Evolutionary conservation across 2,329 filamentous ascomycete species (phyloP), one percentile per base, ranked within the genome.

Genomic region (Aspergillus novoparasiticus): DNA sequence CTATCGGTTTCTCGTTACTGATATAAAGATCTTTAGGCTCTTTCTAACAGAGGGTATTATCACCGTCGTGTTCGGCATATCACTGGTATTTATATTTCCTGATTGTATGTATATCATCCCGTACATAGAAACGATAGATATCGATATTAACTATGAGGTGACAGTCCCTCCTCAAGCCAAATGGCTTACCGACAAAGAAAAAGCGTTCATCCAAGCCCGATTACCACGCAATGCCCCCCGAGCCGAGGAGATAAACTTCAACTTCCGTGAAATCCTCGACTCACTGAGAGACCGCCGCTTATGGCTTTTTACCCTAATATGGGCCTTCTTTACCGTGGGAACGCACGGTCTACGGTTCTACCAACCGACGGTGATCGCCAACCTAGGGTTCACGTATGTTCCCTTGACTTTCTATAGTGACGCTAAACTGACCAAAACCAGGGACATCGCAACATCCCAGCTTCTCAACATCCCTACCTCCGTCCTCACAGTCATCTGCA

Each of bases 391-490:
- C 39, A 82, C 82, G 78, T 80, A 65, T 67, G 75, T 58, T 14
- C 23, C 14, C 19, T 1, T 9, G 1, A 3, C 4, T 2, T 11
- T 21, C 32, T 21, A 12, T 28, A 9, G 11, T 53, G 64, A 14
- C 12, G 19, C 26, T 26, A 4, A 32, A 14, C 50, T 32, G 5
- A 53, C 6, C 21, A 46, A 9, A 11, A 58, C 3, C 39, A 82
- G 77, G 21, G 79, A 75, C 11, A 83, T 84, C 54, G 81, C 81
- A 1, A 71, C 77, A 54, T 78, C 79, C 3, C 83, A 85, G 64
- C 76, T 85, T 0, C 79, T 85, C 53, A 85, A 84, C 64, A 76
- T 85, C 16, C 82, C 82, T 1, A 80, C 81, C 28, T 78, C 82
- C 0, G 72, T 81, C 16, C 71, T 80, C 11, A 76, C 78, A 2